phyloP scores from a whole-genome alignment of 2,329 filamentous ascomycete genomes.

The Trichoderma sp. region DNA sequence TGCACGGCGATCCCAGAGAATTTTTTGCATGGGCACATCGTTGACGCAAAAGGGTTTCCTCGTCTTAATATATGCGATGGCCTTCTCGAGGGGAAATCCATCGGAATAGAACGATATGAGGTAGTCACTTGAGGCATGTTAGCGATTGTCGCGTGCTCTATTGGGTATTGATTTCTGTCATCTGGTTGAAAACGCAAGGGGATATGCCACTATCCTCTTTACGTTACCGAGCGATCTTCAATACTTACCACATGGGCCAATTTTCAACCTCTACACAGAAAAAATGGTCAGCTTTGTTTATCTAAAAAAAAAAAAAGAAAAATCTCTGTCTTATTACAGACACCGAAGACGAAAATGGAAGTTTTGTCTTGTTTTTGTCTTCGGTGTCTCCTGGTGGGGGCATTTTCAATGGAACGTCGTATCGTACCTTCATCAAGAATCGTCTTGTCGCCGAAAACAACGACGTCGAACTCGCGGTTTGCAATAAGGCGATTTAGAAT shows the following conservation, averaged over 20 bases:
- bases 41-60: constrained; percentile 97
- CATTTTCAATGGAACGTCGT: constrained; percentile 31
- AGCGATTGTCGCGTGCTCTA: neutral
- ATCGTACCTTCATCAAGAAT: constrained; percentile 86
- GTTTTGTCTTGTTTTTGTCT: neutral
- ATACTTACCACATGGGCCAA: constrained; percentile 81
- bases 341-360: neutral
- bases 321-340: too few relatives aligned
- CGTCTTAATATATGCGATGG: constrained; percentile 90
- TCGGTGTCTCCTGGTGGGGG: neutral
- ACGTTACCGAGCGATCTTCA: constrained; percentile 36
- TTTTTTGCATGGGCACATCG: constrained; percentile 94
- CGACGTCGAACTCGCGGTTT: constrained; percentile 91
- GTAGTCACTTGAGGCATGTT: constrained; percentile 64
- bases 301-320: too few relatives aligned
- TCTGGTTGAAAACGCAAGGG: constrained; percentile 24
- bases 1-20: constrained; percentile 91
- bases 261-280: constrained; percentile 72
- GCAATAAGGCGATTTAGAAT: constrained; percentile 91
- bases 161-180: neutral
- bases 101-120: constrained; percentile 98
- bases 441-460: constrained; percentile 98
- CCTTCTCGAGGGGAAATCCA: constrained; percentile 94
- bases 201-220: constrained; percentile 37
- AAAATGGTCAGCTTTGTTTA: neutral